A percentile compares a stretch with the other conserved stretches of the same genome.
These are phyloP conservation scores for Lyophyllum shimeji DNA, from an alignment of 768 basidiomycete species.

Conservation along the genomic window DNA sequence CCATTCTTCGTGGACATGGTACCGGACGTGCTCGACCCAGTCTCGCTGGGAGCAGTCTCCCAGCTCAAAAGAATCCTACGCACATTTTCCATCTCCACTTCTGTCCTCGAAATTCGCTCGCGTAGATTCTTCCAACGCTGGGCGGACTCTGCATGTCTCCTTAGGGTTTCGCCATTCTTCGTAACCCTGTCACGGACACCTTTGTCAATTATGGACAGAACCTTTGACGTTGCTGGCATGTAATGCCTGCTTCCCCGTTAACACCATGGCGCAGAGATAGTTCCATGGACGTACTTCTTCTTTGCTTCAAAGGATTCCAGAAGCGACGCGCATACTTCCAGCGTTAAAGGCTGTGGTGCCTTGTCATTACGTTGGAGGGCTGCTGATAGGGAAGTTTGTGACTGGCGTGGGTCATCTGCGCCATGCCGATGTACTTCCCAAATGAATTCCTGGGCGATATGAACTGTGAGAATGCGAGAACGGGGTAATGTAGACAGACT, in stretches of 20 bases:
- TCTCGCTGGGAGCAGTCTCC: conserved; percentile 58
- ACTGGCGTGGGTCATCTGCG: conserved; percentile 43
- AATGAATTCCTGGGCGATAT: conserved; percentile 67
- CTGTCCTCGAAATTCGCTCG: conserved; percentile 79
- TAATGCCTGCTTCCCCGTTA: conserved; percentile 66
- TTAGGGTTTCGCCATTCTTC: conserved; percentile 93
- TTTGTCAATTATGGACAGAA: conserved; percentile 91
- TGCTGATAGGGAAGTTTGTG: conserved; percentile 43
- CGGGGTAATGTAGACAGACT: conserved; percentile 22
- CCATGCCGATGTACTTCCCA: conserved; percentile 72
- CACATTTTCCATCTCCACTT: conserved; percentile 76
- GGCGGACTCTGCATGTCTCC: conserved; percentile 86
- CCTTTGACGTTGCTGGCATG: conserved; percentile 90
- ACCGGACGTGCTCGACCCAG: conserved; percentile 68
- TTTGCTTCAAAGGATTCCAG: conserved; percentile 82
- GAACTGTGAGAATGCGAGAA: conserved; percentile 8
- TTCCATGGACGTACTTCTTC: conserved; percentile 60
- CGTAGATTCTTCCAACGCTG: conserved; percentile 80
- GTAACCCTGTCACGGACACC: conserved; percentile 92
- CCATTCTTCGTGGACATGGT: conserved; percentile 52
- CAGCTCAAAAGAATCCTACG: conserved; percentile 58
- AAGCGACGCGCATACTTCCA: conserved; percentile 65
- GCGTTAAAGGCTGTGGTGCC: conserved; percentile 47
- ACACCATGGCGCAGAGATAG: background rate
- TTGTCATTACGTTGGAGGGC: conserved; percentile 44